phyloP scores from a whole-genome alignment of 148 eudicot genomes.

The Pharnaceum exiguum region DNA sequence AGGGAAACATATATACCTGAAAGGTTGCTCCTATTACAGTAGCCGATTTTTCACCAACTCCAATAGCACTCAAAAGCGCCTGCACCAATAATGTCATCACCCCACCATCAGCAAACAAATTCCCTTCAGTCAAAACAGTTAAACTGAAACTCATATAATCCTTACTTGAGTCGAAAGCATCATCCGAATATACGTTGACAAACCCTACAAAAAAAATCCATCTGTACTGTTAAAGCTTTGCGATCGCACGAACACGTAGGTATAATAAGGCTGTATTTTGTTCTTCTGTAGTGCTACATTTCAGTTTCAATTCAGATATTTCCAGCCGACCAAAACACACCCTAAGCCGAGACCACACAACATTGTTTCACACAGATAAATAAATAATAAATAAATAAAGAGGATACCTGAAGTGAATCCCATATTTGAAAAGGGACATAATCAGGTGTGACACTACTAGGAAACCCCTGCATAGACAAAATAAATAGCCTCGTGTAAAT shows the following conservation, averaged over 20 bases:
- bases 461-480: slow-evolving; percentile 69
- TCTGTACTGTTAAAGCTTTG: slow-evolving; percentile 6
- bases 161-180: slow-evolving; percentile 99
- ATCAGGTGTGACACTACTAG: slow-evolving; percentile 92
- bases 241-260: too few relatives aligned
- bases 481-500: slow-evolving; percentile 10
- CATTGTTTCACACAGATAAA: too few relatives aligned
- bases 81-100: slow-evolving; percentile 13
- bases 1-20: too few relatives aligned
- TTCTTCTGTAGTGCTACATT: too few relatives aligned
- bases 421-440: slow-evolving; percentile 86
- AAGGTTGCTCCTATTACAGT: slow-evolving; percentile 97
- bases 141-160: neutral
- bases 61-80: slow-evolving; percentile 99
- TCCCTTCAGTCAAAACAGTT: neutral
- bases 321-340: too few relatives aligned
- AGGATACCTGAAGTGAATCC: slow-evolving; percentile 83
- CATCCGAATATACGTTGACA: slow-evolving; percentile 81
- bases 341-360: neutral
- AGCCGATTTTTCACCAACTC: slow-evolving; percentile 96
- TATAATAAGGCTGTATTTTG: too few relatives aligned
- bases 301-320: too few relatives aligned
- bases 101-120: neutral
- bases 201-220: slow-evolving; percentile 50
- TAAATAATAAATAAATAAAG: neutral